phyloP scores from a whole-genome alignment of 1,284 basidiomycete genomes.

The Malassezia equina region DNA sequence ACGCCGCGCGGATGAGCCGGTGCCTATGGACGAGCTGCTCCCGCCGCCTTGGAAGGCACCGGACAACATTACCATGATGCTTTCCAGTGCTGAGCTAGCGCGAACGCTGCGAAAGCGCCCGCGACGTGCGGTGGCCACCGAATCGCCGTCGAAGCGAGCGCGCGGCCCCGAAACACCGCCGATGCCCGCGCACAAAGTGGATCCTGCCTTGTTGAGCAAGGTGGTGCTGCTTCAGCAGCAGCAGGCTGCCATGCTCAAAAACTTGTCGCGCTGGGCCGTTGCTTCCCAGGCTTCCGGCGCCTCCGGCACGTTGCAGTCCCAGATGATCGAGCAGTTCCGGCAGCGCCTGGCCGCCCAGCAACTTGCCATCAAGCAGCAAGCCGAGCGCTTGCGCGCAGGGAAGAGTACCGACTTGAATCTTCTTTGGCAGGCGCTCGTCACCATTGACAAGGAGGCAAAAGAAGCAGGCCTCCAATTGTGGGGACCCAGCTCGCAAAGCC shows the following conservation, averaged over 20 bases:
- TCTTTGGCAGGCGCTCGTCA: constrained; percentile 28
- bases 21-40: neutral
- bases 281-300: constrained; percentile 5
- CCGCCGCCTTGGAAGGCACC: neutral
- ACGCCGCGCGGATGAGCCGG: neutral
- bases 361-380: constrained; percentile 24
- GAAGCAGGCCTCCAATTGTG: constrained; percentile 30
- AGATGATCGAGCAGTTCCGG: constrained; percentile 28
- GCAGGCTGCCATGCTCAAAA: constrained; percentile 34
- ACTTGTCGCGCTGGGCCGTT: constrained; percentile 24
- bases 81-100: neutral
- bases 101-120: constrained; percentile 2
- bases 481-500: constrained; percentile 20
- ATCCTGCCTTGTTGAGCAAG: constrained; percentile 23
- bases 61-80: neutral
- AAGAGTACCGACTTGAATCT: constrained; percentile 25
- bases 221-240: constrained; percentile 30
- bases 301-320: constrained; percentile 19
- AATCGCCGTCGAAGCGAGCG: constrained; percentile 20
- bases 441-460: constrained; percentile 35
- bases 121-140: neutral
- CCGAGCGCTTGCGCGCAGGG: constrained; percentile 22
- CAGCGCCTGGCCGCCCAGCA: constrained; percentile 27
- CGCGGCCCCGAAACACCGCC: constrained; percentile 22
- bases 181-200: constrained; percentile 15